Evolutionary conservation across 371 early-diverging fungal genomes (phyloP).

Genomic region (Mucor indicus): DNA sequence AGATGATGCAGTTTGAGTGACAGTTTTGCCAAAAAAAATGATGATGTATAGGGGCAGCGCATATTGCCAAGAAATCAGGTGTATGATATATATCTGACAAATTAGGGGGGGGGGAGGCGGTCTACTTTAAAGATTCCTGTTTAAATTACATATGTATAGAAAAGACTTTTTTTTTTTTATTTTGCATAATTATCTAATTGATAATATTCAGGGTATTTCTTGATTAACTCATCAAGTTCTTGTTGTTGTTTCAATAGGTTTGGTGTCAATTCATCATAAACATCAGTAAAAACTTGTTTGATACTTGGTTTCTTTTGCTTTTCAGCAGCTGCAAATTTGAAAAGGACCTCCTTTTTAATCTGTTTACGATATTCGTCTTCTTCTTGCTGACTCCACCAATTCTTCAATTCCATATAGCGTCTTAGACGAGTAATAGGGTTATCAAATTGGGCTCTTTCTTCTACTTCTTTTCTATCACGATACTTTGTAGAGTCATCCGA

Average conservation of each 20-base stretch:
- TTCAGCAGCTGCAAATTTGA: conserved; percentile 83
- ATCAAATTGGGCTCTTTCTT: conserved; percentile 74
- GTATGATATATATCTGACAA: too few relatives aligned
- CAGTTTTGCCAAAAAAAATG: too few relatives aligned
- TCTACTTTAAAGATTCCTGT: too few relatives aligned
- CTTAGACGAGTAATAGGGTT: conserved; percentile 90
- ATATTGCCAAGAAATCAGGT: too few relatives aligned
- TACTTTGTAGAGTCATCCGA: conserved; percentile 98
- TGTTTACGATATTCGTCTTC: conserved; percentile 66
- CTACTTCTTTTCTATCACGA: conserved; percentile 78
- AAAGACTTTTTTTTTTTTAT: conserved; percentile 1
- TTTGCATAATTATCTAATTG: conserved; percentile 48
- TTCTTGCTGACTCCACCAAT: conserved; percentile 82
- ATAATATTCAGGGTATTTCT: conserved; percentile 90
- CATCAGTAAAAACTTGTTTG: conserved; percentile 87
- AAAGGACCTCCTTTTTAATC: conserved; percentile 68
- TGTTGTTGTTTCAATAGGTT: conserved; percentile 73
- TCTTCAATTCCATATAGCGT: conserved; percentile 79
- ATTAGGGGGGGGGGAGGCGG: too few relatives aligned
- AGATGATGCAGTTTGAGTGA: too few relatives aligned
- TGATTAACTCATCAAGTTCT: conserved; percentile 74
- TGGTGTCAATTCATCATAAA: conserved; percentile 84
- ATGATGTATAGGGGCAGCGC: too few relatives aligned
- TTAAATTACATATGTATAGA: too few relatives aligned
- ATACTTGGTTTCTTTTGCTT: conserved; percentile 84